Percentiles rank a stretch among this genome's conserved stretches.
Evolutionary conservation across 345 rosid genomes (phyloP).

Genomic region (Melastoma malabathricum): DNA sequence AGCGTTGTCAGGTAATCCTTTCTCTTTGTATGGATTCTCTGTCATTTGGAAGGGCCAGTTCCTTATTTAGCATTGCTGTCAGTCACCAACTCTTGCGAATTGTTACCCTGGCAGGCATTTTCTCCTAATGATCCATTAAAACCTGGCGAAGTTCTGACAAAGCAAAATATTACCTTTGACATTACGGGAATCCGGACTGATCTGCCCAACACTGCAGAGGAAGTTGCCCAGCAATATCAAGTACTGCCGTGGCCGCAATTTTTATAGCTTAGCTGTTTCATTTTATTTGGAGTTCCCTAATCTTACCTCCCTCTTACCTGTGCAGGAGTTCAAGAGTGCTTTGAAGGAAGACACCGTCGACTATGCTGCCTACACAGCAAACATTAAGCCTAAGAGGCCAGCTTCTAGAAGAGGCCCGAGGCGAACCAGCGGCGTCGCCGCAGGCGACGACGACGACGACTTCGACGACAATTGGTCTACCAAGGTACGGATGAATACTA

Average conservation of each 20-base stretch:
- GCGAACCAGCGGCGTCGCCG: conserved; percentile 12
- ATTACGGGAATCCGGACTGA: conserved; percentile 36
- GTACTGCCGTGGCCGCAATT: conserved; percentile 15
- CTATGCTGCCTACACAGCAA: conserved; percentile 67
- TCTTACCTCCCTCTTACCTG: conserved; percentile 1
- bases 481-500: conserved; percentile 22
- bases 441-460: conserved; percentile 40
- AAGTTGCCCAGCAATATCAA: conserved; percentile 72
- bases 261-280: neutral
- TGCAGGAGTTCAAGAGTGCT: conserved; percentile 78
- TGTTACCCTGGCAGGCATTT: conserved; percentile 38
- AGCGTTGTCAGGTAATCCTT: conserved; percentile 76
- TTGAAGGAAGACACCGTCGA: conserved; percentile 79
- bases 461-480: conserved; percentile 40
- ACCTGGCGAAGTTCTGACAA: conserved; percentile 58
- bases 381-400: conserved; percentile 71
- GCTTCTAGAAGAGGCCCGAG: conserved; percentile 32
- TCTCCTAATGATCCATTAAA: conserved; percentile 74
- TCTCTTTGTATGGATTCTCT: neutral
- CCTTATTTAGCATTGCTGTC: neutral
- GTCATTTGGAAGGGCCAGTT: neutral
- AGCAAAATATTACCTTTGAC: conserved; percentile 64
- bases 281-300: neutral
- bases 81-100: neutral
- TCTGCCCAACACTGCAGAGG: conserved; percentile 52